These are phyloP conservation scores for Colletotrichum sp. DNA, from an alignment of 2,329 filamentous ascomycete genomes.

Conservation along the genomic window DNA sequence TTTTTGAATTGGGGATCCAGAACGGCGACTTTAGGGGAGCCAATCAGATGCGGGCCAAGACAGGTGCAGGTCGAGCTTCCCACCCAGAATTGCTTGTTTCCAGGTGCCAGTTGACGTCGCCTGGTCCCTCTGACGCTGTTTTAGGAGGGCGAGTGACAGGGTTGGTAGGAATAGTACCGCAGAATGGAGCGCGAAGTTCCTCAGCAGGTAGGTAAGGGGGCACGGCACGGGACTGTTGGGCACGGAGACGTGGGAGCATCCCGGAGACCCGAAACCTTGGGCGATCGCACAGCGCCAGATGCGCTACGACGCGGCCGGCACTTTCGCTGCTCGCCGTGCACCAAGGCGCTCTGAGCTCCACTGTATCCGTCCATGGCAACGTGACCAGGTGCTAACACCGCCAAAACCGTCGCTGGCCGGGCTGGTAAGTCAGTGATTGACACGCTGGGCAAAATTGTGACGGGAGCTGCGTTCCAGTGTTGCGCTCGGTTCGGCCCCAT, in stretches of 20 bases:
- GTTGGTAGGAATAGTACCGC: not conserved
- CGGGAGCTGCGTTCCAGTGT: not conserved
- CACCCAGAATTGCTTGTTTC: constrained; percentile 17
- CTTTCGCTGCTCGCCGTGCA: not conserved
- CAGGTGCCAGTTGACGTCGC: constrained; percentile 9
- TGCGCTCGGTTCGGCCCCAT: constrained; percentile 7
- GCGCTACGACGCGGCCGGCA: constrained; percentile 2
- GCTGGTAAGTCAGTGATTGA: not conserved
- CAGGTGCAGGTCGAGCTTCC: constrained; percentile 3
- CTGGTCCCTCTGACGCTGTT: not conserved
- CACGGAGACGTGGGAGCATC: constrained; percentile 9
- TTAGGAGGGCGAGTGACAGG: not conserved
- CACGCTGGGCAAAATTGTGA: not conserved
- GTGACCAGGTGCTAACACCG: not conserved
- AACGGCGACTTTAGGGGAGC: not conserved
- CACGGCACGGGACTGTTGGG: not conserved
- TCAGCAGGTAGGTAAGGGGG: not conserved
- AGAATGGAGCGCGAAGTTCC: not conserved
- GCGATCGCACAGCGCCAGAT: not conserved
- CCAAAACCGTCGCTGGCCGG: not conserved
- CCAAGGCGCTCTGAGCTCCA: not conserved
- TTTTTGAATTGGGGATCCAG: constrained; percentile 2
- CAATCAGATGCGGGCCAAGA: constrained; percentile 6
- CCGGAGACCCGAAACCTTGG: constrained; percentile 13
- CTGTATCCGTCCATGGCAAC: not conserved